Evolutionary conservation across 2,329 filamentous ascomycete species (phyloP), one percentile per base, ranked within the genome.

Genomic region (Fusarium sterilihyphosum): DNA sequence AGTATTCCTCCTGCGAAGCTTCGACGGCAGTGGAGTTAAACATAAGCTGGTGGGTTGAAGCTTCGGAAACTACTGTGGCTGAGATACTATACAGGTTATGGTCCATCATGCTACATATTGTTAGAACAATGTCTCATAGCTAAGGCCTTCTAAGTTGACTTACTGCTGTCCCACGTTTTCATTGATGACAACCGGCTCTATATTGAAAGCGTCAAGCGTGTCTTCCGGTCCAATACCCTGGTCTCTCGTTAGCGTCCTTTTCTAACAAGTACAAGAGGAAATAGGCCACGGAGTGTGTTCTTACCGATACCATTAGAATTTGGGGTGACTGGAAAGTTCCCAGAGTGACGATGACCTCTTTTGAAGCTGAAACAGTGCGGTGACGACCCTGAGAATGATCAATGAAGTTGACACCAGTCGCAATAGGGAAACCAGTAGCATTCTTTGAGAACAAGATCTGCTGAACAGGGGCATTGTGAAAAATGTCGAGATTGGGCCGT

Each of bases 91-190:
- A 70, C 1, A 70, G 14, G 14, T 40, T 64, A 7, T 70, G 67
- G 8, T 70, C 67, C 3, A 53, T 70, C 50, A 70, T 47, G 9
- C 67, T 69, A 2, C 5, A 26, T 16, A 7, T 0, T 6, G 17
- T 58, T 0, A 58, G 40, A 33, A 2, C 12, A 9, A 2, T 4
- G 13, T 1, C 2, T 22, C 1, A 12, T 26, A 10, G 5, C 16
- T 8, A 22, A 22, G 13, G 0, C 5, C 0, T 1, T 22, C 9
- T 33, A 33, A 2, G n/a, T 17, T 20, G 17, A n/a, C 57, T 37
- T 37, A 52, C 67, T 69, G 52, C 12, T 61, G 67, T 8, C 67
- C 67, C 7, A 69, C 67, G 7, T 69, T 69, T 10, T 69, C 67
- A 20, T 69, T 69, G 6, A 69, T 38, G 2, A 69, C n/a, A 5